Percentiles rank a stretch among this genome's conserved stretches.
Evolutionary conservation across 2,329 filamentous ascomycete species (phyloP).

Genomic region (Bretziella fagacearum): DNA sequence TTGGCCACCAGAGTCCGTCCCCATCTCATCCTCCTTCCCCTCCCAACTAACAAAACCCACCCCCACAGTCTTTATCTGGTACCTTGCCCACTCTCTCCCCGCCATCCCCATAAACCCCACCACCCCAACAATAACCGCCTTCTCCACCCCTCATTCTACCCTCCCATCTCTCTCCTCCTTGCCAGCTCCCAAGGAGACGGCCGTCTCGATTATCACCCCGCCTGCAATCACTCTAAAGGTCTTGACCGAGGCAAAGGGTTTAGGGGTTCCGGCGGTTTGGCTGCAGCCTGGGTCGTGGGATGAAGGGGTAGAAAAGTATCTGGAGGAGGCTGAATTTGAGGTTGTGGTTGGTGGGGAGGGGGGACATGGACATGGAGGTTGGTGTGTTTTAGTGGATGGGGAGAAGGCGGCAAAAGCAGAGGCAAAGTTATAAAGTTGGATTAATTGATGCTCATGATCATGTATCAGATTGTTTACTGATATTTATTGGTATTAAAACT

Average conservation of each 20-base stretch:
- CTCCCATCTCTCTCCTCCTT: constrained; percentile 49
- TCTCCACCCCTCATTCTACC: constrained; percentile 35
- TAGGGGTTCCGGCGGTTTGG: constrained; percentile 64
- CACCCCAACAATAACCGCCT: constrained; percentile 44
- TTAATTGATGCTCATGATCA: no score
- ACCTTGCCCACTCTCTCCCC: constrained; percentile 56
- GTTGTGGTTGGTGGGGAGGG: constrained; percentile 51
- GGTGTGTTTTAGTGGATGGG: constrained; percentile 78
- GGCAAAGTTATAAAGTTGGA: constrained; percentile 30
- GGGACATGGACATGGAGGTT: constrained; percentile 53
- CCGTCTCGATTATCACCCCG: constrained; percentile 74
- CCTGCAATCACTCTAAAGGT: constrained; percentile 59
- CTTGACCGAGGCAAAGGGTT: constrained; percentile 57
- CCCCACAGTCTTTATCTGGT: constrained; percentile 69
- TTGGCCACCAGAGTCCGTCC: constrained; percentile 63
- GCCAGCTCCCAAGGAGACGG: constrained; percentile 48
- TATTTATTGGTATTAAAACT: no score
- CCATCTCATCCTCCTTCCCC: background rate
- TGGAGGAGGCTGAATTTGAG: constrained; percentile 45
- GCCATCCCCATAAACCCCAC: constrained; percentile 74
- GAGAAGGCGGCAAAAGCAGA: constrained; percentile 43
- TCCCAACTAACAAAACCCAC: background rate
- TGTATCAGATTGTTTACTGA: no score
- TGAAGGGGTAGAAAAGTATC: constrained; percentile 54
- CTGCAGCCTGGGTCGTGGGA: constrained; percentile 84